Base-by-base conservation (phyloP, 768 basidiomycete species). In the Podaxis pistillaris region DNA sequence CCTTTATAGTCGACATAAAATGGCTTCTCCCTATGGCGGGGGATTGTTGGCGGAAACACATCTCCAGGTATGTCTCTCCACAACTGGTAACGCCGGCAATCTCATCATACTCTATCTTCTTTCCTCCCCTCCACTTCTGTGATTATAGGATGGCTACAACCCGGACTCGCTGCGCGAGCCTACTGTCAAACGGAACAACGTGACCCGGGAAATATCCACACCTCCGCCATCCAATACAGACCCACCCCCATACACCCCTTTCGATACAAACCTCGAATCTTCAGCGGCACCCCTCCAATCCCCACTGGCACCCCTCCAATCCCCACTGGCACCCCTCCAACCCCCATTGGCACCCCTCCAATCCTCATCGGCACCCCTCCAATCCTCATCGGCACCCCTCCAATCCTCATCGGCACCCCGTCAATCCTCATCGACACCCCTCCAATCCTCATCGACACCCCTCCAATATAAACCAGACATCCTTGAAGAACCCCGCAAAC, bases 271-370 rank as follows among this genome's bases (percentile, higher is more conserved):
- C 22, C 5, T 56, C 30, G 61, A 62, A 47, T 62, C 61, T 41
- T 24, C 47, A 22, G 44, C 47, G 8, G 28, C 37, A 36, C 22
- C 50, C 15, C 56, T 52, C 22, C 49, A 57, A 59, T 63, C 58
- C 82, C 28, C 24, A 62, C 13, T 26, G 37, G 22, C 82, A 82
- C 11, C 79, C 80, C 28, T 7, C 28, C 28, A 28, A 28, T 28
- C 28, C 28, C 28, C 52, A 36, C 4, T 67, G 65, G 61, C 17
- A 50, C 4, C 41, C 12, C 8, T 8, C 41, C 44, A 19, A 15
- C 17, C 44, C 44, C 44, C 44, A 46, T n/a, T 46, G 5, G 19
- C 44, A 2, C 2, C 44, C 41, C 41, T 8, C 1, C 41, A 13
- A 28, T 9, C 50, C 9, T 26, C 26, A 13, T 26, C 24, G 9